These are phyloP conservation scores for Hypoxylon sp. DNA, from an alignment of 2,329 filamentous ascomycete species.

Conservation along the genomic window DNA sequence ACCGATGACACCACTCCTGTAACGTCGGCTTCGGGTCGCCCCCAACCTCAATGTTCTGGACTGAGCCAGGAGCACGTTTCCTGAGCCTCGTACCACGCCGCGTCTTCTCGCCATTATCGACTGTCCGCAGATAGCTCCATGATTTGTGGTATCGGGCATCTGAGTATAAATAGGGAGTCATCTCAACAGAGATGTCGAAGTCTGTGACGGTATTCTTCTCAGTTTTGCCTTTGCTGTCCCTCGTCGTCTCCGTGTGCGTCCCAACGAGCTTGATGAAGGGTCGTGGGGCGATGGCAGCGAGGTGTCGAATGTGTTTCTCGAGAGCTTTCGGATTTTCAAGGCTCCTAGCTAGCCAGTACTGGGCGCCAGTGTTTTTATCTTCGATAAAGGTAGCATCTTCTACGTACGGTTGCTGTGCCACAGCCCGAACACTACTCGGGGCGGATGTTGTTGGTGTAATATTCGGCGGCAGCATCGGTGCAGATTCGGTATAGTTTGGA, in stretches of 20 bases:
- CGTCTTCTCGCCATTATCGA: slow-evolving; percentile 71
- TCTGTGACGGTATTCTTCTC: slow-evolving; percentile 66
- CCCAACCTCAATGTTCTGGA: slow-evolving; percentile 63
- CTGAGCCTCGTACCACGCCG: slow-evolving; percentile 75
- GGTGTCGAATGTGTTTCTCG: slow-evolving; percentile 60
- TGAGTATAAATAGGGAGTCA: slow-evolving; percentile 71
- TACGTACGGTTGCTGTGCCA: slow-evolving; percentile 31
- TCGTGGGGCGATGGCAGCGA: slow-evolving; percentile 67
- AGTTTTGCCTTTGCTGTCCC: slow-evolving; percentile 62
- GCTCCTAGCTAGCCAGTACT: slow-evolving; percentile 62
- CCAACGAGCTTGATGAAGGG: slow-evolving; percentile 68
- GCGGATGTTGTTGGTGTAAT: slow-evolving; percentile 14
- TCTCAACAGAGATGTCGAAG: slow-evolving; percentile 72
- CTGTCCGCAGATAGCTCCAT: slow-evolving; percentile 65
- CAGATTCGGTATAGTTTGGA: slow-evolving; percentile 51
- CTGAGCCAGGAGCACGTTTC: slow-evolving; percentile 53
- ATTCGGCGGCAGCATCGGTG: slow-evolving; percentile 43
- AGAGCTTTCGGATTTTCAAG: slow-evolving; percentile 64
- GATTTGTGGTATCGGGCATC: slow-evolving; percentile 59
- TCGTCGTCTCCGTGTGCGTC: slow-evolving; percentile 64
- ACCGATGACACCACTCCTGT: slow-evolving; percentile 77
- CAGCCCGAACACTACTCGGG: slow-evolving; percentile 4
- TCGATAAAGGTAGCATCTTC: slow-evolving; percentile 41
- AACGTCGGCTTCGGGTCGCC: slow-evolving; percentile 58
- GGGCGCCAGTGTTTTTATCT: slow-evolving; percentile 55